Conservation (phyloP, 176 grass and related monocot genomes). For the Raddia guianensis region DNA sequence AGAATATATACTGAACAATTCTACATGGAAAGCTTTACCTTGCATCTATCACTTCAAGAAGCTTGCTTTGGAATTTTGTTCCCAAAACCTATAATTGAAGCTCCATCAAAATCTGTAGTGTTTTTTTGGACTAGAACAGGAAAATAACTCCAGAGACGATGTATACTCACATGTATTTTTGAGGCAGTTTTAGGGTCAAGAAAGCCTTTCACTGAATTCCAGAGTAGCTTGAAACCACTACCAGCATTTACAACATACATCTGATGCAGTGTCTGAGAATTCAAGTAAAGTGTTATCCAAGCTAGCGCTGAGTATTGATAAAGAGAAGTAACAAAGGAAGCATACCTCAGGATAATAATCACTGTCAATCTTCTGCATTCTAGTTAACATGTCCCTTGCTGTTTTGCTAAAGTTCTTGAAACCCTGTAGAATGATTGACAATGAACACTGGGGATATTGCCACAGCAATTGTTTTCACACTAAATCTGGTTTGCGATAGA, state of each 20-base stretch:
- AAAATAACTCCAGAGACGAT: slow-evolving; percentile 10
- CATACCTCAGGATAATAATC: slow-evolving; percentile 95
- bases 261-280: slow-evolving; percentile 82
- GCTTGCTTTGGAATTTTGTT: slow-evolving; percentile 84
- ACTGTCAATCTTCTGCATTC: slow-evolving; percentile 93
- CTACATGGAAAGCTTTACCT: slow-evolving; percentile 51
- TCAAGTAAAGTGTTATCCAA: slow-evolving; percentile 24
- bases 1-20: slow-evolving; percentile 3
- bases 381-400: slow-evolving; percentile 78
- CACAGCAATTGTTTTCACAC: neutral
- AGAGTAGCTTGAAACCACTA: slow-evolving; percentile 88
- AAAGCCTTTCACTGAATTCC: slow-evolving; percentile 96
- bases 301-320: neutral
- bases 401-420: slow-evolving; percentile 92
- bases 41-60: slow-evolving; percentile 86
- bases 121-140: slow-evolving; percentile 17
- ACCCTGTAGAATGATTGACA: slow-evolving; percentile 52
- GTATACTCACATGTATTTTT: slow-evolving; percentile 88
- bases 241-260: slow-evolving; percentile 98
- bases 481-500: slow-evolving; percentile 15
- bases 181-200: slow-evolving; percentile 91
- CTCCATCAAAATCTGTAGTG: slow-evolving; percentile 14
- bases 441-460: neutral
- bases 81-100: slow-evolving; percentile 71
- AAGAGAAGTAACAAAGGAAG: slow-evolving; percentile 3